These are phyloP conservation scores for Leptographium flavum DNA, from an alignment of 2,329 filamentous ascomycete species.

Conservation along the genomic window DNA sequence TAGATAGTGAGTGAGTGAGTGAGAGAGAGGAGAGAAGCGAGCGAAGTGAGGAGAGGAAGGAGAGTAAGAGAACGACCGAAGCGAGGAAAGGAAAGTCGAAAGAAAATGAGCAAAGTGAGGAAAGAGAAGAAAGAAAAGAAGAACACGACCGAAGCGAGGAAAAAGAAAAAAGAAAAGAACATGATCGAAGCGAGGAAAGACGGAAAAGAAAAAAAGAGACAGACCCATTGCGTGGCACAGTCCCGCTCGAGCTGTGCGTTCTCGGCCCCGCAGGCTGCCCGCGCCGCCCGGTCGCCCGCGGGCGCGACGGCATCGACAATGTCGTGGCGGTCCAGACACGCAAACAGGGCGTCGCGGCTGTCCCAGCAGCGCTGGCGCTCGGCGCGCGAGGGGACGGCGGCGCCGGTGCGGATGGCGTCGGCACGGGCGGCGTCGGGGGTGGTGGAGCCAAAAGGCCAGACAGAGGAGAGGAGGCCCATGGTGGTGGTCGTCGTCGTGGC, in stretches of 20 bases:
- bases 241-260: slow-evolving; percentile 58
- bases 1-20: slow-evolving; percentile 19
- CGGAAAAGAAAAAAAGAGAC: slow-evolving; percentile 1
- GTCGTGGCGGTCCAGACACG: slow-evolving; percentile 66
- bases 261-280: slow-evolving; percentile 25
- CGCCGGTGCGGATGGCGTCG: slow-evolving; percentile 39
- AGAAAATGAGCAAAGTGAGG: background rate
- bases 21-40: background rate
- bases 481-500: background rate
- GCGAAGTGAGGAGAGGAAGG: slow-evolving; percentile 1
- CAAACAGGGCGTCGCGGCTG: slow-evolving; percentile 75
- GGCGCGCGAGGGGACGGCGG: slow-evolving; percentile 67
- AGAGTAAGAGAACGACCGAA: background rate
- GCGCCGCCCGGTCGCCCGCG: slow-evolving; percentile 23
- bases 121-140: slow-evolving; percentile 1
- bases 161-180: background rate
- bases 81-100: slow-evolving; percentile 2
- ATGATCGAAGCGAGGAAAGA: background rate
- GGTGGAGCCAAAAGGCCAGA: slow-evolving; percentile 16
- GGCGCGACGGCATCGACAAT: slow-evolving; percentile 56
- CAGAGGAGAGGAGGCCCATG: slow-evolving; percentile 36
- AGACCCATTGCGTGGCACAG: slow-evolving; percentile 86
- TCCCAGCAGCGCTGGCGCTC: slow-evolving; percentile 82
- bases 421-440: slow-evolving; percentile 30
- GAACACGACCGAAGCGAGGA: background rate